Base-by-base conservation (phyloP, 2,329 filamentous ascomycete species). In the Talaromyces marneffei region DNA sequence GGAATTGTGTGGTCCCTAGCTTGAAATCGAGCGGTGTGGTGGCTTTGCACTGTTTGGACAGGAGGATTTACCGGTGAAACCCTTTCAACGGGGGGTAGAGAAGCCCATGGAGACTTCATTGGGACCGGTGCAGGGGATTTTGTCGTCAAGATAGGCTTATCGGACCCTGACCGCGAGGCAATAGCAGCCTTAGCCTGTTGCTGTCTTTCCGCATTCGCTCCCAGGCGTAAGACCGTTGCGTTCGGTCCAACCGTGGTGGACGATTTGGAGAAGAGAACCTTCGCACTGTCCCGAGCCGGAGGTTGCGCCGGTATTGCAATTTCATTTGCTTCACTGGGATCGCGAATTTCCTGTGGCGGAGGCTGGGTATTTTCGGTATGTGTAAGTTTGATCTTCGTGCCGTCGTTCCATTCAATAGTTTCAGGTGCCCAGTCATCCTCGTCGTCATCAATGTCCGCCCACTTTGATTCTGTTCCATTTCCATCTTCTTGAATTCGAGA, bases 31-130 rank as follows among this genome's bases (percentile, higher is more conserved):
- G 78, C 70, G 52, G 72, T 74, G 44, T 74, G 75, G 59, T 79
- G 80, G 42, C n/a, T 25, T 33, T 54, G 46, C 23, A 42, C 50
- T 57, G 60, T 69, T 62, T 74, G 74, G 29, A 71, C 66, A 50
- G 80, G 77, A 40, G 79, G 68, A 57, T 91, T 89, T 63, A 87
- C 80, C 6, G 83, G 92, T 1, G 91, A 86, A 0, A 88, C 84
- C 71, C 88, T 93, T 10, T 96, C 91, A 6, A 97, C 84, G 0
- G 91, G 91, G 14, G 93, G 93, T 29, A 97, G 77, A 35, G 88
- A 72, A 25, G 93, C 93, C 93, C 93, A 97, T 3, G 93, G 93
- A 3, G 92, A 97, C 72, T 96, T 97, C 27, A 87, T 83, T 0
- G 91, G 88, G 0, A 86, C 82, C 8, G 88, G 84, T 29, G 76